Evolutionary conservation across 108 stramenopile species (phyloP).

Genomic region (Discostella pseudostelligera): DNA sequence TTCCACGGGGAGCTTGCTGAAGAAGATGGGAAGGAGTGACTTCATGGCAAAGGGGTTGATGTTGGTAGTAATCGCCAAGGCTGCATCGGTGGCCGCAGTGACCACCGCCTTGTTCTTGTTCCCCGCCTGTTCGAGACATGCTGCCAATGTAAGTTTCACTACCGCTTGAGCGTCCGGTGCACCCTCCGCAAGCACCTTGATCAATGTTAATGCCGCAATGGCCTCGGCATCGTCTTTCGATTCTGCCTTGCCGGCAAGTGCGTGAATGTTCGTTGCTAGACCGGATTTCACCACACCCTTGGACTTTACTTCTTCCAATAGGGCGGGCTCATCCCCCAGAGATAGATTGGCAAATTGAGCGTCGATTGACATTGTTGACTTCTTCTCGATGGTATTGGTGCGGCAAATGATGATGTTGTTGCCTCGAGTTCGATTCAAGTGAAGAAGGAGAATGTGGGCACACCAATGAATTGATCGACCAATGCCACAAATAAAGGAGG

Average conservation of each 20-base stretch:
- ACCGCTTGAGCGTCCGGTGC: conserved; percentile 76
- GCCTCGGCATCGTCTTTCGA: conserved; percentile 83
- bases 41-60: conserved; percentile 88
- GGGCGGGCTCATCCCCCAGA: conserved; percentile 73
- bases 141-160: conserved; percentile 69
- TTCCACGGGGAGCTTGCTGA: conserved; percentile 78
- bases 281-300: conserved; percentile 85
- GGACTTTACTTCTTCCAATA: conserved; percentile 75
- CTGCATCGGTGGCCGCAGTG: conserved; percentile 60
- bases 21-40: conserved; percentile 79
- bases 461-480: not conserved
- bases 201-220: conserved; percentile 67
- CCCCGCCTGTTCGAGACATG: conserved; percentile 71
- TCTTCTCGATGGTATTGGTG: no score
- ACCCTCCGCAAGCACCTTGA: conserved; percentile 72
- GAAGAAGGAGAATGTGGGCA: no score
- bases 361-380: conserved; percentile 73
- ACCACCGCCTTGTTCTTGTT: conserved; percentile 66
- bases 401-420: no score
- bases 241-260: conserved; percentile 68
- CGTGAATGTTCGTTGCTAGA: conserved; percentile 63
- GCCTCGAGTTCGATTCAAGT: no score
- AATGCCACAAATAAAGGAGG: not conserved
- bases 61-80: conserved; percentile 81
- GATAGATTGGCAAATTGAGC: conserved; percentile 70